phyloP scores from a whole-genome alignment of 1,284 basidiomycete species.

The Moesziomyces antarcticus region DNA sequence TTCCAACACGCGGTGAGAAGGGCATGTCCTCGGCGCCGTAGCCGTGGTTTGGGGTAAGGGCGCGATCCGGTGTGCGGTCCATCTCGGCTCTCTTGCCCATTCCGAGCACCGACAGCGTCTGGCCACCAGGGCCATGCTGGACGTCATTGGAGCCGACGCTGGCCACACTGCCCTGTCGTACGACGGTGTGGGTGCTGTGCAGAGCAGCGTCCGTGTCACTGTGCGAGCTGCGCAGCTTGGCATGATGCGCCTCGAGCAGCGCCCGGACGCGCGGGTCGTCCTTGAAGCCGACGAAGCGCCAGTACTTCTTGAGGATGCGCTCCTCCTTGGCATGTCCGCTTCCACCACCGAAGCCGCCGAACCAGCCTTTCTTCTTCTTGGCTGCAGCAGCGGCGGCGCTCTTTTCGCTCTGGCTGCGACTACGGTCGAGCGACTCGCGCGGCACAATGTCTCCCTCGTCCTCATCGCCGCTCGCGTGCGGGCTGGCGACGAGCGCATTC shows the following conservation, averaged over 20 bases:
- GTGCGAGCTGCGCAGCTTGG: constrained; percentile 27
- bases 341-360: constrained; percentile 44
- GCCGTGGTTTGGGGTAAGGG: constrained; percentile 45
- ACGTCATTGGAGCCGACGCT: constrained; percentile 46
- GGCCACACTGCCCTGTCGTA: constrained; percentile 27
- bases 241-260: constrained; percentile 55
- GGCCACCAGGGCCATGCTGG: constrained; percentile 48
- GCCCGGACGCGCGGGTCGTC: constrained; percentile 59
- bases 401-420: constrained; percentile 14
- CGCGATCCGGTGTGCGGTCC: constrained; percentile 39
- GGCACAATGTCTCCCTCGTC: constrained; percentile 68
- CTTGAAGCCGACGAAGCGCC: constrained; percentile 69
- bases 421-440: constrained; percentile 57
- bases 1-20: constrained; percentile 31
- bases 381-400: constrained; percentile 12
- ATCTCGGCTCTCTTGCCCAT: constrained; percentile 30
- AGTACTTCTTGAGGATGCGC: constrained; percentile 65
- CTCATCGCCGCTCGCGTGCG: constrained; percentile 42
- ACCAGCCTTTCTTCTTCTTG: constrained; percentile 57
- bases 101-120: constrained; percentile 50
- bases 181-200: constrained; percentile 15
- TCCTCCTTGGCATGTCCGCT: constrained; percentile 53
- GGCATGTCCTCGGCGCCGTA: constrained; percentile 27
- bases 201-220: neutral
- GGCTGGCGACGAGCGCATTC: constrained; percentile 31